These are phyloP conservation scores for Pestalotiopsis sp. DNA, from an alignment of 2,329 filamentous ascomycete species.

Conservation along the genomic window DNA sequence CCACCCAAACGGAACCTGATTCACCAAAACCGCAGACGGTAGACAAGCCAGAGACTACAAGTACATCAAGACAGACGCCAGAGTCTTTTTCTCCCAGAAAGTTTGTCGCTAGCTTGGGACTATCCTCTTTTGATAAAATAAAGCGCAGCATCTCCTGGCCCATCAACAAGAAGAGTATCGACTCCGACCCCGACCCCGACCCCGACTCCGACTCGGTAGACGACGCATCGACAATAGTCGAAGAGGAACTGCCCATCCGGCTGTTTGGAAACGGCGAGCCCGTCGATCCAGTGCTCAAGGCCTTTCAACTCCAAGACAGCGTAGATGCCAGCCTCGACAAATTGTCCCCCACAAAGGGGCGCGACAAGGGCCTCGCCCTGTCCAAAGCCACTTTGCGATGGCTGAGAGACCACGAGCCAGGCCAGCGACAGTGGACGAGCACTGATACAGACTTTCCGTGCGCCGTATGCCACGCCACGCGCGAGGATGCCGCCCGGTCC, in stretches of 20 bases:
- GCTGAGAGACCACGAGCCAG: not conserved
- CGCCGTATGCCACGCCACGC: constrained; percentile 8
- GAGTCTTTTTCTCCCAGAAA: not conserved
- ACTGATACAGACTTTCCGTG: not conserved
- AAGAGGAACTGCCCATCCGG: not conserved
- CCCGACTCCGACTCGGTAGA: not conserved
- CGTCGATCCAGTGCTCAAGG: not conserved
- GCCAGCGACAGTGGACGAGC: not conserved
- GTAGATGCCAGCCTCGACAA: not conserved
- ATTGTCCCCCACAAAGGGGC: not conserved
- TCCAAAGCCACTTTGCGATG: not conserved
- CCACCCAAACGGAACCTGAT: too few species aligned
- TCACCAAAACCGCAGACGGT: too few species aligned
- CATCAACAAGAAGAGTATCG: not conserved
- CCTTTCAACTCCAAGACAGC: not conserved
- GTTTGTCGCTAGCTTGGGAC: not conserved
- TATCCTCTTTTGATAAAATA: not conserved
- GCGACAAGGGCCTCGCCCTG: not conserved
- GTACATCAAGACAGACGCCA: not conserved
- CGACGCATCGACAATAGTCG: not conserved
- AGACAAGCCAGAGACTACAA: too few species aligned
- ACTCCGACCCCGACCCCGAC: not conserved
- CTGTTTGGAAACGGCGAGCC: not conserved
- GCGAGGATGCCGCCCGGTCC: constrained; percentile 23
- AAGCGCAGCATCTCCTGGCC: not conserved